Percentiles rank a stretch among this genome's conserved stretches.
These are phyloP conservation scores for Trichoderma atrobrunneum DNA, from an alignment of 2,329 filamentous ascomycete species.

Conservation along the genomic window DNA sequence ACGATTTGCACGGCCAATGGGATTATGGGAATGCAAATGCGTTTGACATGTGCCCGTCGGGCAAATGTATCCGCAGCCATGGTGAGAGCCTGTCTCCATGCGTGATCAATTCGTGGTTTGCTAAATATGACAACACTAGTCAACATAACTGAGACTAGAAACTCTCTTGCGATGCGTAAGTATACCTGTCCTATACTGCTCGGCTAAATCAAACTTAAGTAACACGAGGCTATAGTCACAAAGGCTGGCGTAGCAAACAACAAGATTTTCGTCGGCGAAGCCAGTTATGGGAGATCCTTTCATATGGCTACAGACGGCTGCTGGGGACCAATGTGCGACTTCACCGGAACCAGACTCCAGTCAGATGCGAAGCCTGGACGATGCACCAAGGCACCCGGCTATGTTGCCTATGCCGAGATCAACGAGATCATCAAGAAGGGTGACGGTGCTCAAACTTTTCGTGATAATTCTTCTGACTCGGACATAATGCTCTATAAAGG, in stretches of 20 bases:
- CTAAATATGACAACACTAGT: not conserved
- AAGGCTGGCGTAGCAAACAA: constrained; percentile 29
- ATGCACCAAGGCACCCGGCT: not conserved
- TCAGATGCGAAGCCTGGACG: not conserved
- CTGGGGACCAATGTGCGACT: not conserved
- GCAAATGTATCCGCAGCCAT: not conserved
- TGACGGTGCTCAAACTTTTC: not conserved
- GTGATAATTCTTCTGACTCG: constrained; percentile 18
- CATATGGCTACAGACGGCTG: not conserved
- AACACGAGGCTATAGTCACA: constrained; percentile 24
- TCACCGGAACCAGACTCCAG: not conserved
- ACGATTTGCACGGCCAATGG: constrained; percentile 30
- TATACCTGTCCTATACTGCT: not conserved
- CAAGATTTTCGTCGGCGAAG: not conserved
- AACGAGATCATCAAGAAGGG: not conserved
- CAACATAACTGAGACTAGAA: not conserved
- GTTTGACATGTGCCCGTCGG: constrained; percentile 21
- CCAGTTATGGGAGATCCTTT: not conserved
- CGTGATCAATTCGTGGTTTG: not conserved
- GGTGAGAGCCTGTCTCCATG: not conserved
- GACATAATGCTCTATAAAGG: constrained; percentile 6
- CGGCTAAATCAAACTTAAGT: not conserved
- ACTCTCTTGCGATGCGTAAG: not conserved
- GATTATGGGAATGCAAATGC: constrained; percentile 28
- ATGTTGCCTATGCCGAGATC: not conserved